Base-by-base conservation (phyloP, 2,329 filamentous ascomycete genomes). In the Hortaea werneckii region DNA sequence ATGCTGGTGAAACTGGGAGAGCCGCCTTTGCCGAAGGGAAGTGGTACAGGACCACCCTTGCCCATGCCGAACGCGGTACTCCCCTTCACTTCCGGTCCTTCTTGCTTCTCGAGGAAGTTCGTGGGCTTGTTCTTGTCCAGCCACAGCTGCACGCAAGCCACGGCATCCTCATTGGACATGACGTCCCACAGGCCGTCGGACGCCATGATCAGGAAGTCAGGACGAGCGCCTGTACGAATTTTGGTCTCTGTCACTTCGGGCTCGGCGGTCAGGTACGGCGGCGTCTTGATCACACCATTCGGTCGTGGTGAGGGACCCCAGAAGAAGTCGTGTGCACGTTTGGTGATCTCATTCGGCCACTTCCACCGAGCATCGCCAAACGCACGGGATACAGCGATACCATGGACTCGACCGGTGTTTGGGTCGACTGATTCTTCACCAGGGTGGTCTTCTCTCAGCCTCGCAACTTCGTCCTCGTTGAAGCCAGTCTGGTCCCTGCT, bases 361-460 rank as follows among this genome's bases (percentile, higher is more conserved):
- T 86, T 86, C 78, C 79, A 84, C 47, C 76, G 71, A 42, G 75
- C 71, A 58, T 86, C 82, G 11, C 83, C 83, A 57, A 87, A 85
- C 0, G 79, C 81, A 5, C 82, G 72, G 0, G 80, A 79, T 1
- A 83, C 72, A 37, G 79, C 71, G 1, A 77, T 54, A 1, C 83
- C 82, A 48, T 83, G 69, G 0, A 85, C 62, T 0, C 82, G 73
- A 0, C 81, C 82, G 11, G 70, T 66, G 47, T 72, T 68, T 1
- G 67, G 61, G 47, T 70, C 60, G 3, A 85, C 68, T 8, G 80
- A 70, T 6, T 73, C 65, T 62, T 85, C 81, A 37, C 75, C 75
- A 0, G 82, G 83, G 58, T 86, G 83, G 42, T 77, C 75, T 1
- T 61, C 62, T 7, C 68, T 58, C 10, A 86, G 63, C 1, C 80